phyloP scores from a whole-genome alignment of 2,329 filamentous ascomycete species.

The Penicillium sp. region DNA sequence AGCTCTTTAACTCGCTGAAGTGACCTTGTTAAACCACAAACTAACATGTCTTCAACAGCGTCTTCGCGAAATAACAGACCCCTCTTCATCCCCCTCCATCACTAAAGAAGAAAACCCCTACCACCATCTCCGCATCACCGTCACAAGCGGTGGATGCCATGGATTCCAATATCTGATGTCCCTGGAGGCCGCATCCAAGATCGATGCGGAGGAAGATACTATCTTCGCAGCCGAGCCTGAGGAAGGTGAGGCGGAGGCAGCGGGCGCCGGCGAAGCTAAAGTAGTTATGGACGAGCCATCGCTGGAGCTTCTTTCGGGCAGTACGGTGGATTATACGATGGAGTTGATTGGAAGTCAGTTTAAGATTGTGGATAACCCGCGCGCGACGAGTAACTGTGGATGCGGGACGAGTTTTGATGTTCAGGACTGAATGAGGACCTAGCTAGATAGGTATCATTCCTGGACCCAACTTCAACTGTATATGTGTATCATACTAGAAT shows the following conservation, averaged over 20 bases:
- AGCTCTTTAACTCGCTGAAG: too few species aligned
- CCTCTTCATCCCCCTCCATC: slow-evolving; percentile 33
- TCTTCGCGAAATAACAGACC: slow-evolving; percentile 62
- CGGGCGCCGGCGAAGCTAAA: slow-evolving; percentile 57
- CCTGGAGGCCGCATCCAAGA: slow-evolving; percentile 52
- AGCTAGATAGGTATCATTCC: too few species aligned
- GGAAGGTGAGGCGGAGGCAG: slow-evolving; percentile 28
- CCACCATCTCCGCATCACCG: slow-evolving; percentile 79
- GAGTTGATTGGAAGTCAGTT: slow-evolving; percentile 93
- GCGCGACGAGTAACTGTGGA: slow-evolving; percentile 86
- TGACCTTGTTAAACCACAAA: too few species aligned
- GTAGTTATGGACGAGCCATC: slow-evolving; percentile 83
- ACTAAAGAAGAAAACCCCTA: slow-evolving; percentile 54
- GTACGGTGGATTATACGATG: slow-evolving; percentile 92
- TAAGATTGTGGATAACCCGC: slow-evolving; percentile 88
- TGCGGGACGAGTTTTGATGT: slow-evolving; percentile 98
- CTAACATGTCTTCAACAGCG: too few species aligned
- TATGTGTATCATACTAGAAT: too few species aligned
- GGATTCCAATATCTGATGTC: slow-evolving; percentile 97
- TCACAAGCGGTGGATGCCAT: slow-evolving; percentile 90
- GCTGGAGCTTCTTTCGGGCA: slow-evolving; percentile 78
- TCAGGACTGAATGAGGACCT: too few species aligned
- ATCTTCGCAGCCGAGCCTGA: slow-evolving; percentile 62
- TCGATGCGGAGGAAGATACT: slow-evolving; percentile 70
- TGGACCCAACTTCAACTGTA: too few species aligned